These are phyloP conservation scores for Dichotomopilus funicola DNA, from an alignment of 2,329 filamentous ascomycete species.

Conservation along the genomic window DNA sequence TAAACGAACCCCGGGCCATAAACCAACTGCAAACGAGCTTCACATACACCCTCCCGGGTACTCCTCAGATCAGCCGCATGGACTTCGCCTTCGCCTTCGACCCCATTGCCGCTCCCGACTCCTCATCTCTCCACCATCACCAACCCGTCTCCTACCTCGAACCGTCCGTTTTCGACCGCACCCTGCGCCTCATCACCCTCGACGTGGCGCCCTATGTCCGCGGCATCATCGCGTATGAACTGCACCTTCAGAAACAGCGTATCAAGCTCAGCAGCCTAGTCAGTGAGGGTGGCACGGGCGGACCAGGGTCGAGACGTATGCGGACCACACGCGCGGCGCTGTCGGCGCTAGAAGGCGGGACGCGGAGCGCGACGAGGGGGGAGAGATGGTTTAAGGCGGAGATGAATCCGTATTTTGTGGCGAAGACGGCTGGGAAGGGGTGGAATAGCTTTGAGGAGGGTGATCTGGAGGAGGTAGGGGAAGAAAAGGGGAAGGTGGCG, in stretches of 20 bases:
- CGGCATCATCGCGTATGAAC: slow-evolving; percentile 71
- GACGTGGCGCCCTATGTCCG: slow-evolving; percentile 92
- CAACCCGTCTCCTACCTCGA: slow-evolving; percentile 42
- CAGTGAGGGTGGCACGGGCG: slow-evolving; percentile 39
- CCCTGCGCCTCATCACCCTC: slow-evolving; percentile 55
- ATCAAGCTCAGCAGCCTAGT: slow-evolving; percentile 49
- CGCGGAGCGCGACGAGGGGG: slow-evolving; percentile 53
- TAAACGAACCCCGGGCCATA: slow-evolving; percentile 32
- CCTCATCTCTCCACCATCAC: slow-evolving; percentile 19
- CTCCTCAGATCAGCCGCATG: slow-evolving; percentile 36
- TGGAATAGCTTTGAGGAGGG: slow-evolving; percentile 23
- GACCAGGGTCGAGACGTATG: slow-evolving; percentile 36
- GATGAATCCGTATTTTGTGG: slow-evolving; percentile 49
- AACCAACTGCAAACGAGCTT: slow-evolving; percentile 36
- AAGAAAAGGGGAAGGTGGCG: not conserved
- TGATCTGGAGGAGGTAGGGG: not conserved
- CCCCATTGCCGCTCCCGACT: slow-evolving; percentile 46
- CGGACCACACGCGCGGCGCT: slow-evolving; percentile 64
- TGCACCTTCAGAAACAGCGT: slow-evolving; percentile 61
- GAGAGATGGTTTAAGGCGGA: slow-evolving; percentile 61
- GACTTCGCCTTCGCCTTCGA: slow-evolving; percentile 57
- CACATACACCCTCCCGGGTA: slow-evolving; percentile 18
- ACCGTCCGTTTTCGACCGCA: slow-evolving; percentile 71
- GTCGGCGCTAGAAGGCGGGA: slow-evolving; percentile 63
- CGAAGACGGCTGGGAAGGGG: slow-evolving; percentile 44